Evolutionary conservation across 2,329 filamentous ascomycete genomes (phyloP), one percentile per base, ranked within the genome.

Genomic region (Neonectria faginata): DNA sequence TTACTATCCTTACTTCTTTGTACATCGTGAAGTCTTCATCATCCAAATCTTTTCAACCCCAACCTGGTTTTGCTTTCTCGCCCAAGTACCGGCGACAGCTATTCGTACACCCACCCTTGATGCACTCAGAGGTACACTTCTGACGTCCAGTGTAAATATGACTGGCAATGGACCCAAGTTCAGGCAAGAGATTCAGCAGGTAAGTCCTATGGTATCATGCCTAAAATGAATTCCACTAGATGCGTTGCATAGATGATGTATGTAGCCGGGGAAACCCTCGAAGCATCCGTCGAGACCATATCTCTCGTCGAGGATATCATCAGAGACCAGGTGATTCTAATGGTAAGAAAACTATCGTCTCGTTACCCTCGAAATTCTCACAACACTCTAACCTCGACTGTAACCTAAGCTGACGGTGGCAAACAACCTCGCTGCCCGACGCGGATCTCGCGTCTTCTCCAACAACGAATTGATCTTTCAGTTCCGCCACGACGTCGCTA

Each of bases 251-350:
- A 71, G 68, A 71, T 71, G 68, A 69, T 70, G 68, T 71, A 60
- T 25, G 57, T 67, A 16, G 66, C 64, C 3, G 68, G 68, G 1
- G 68, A 70, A 45, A 65, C 58, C 4, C 56, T 62, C 5, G 61
- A 66, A 1, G 44, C 66, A 3, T 91, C 93, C 1, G 82, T 90
- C 18, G 95, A 98, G 76, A 97, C 95, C 0, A 97, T 95, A 1
- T 91, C 91, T 48, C 90, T 98, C 73, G 97, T 99, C 67, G 96
- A 99, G 78, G 92, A 96, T 72, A 97, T 98, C 72, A 94, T 98
- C 6, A 92, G 95, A 57, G 92, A 97, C 74, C 96, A 99, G 79
- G 94, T 98, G 20, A 90, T 97, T 68, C 93, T 97, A 77, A 92
- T 99, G 84, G 91, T 93, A 78, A 70, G 83, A 14, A 31, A 3